These are phyloP conservation scores for Aspergillus latus DNA, from an alignment of 2,329 filamentous ascomycete genomes.

Conservation along the genomic window DNA sequence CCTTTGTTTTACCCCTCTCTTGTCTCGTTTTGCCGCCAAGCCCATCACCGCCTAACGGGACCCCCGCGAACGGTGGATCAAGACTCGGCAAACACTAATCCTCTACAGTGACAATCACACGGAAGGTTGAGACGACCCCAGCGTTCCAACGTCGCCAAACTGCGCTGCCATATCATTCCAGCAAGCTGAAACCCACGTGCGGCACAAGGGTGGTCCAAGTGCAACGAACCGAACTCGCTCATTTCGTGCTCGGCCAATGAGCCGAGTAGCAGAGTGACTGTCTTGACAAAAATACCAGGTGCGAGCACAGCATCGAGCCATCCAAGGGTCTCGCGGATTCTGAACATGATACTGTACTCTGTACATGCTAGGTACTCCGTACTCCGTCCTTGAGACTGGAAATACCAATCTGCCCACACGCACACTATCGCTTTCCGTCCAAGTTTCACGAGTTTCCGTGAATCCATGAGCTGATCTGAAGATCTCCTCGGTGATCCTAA, in stretches of 20 bases:
- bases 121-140: not conserved
- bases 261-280: not conserved
- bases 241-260: not conserved
- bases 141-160: not conserved
- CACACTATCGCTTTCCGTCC: not conserved
- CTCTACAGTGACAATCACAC: not conserved
- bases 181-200: conserved; percentile 3
- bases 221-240: not conserved
- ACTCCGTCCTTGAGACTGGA: not conserved
- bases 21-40: not conserved
- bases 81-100: not conserved
- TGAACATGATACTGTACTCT: not conserved
- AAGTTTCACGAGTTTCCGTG: not conserved
- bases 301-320: not conserved
- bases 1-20: not conserved
- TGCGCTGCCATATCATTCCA: not conserved
- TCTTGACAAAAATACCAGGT: not conserved
- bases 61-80: conserved; percentile 8
- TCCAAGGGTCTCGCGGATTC: not conserved
- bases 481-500: conserved; percentile 6
- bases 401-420: not conserved
- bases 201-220: not conserved
- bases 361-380: not conserved
- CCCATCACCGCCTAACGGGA: not conserved
- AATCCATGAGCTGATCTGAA: not conserved